Evolutionary conservation across 805 yeast species (phyloP).

Genomic region (Candida ortonii): DNA sequence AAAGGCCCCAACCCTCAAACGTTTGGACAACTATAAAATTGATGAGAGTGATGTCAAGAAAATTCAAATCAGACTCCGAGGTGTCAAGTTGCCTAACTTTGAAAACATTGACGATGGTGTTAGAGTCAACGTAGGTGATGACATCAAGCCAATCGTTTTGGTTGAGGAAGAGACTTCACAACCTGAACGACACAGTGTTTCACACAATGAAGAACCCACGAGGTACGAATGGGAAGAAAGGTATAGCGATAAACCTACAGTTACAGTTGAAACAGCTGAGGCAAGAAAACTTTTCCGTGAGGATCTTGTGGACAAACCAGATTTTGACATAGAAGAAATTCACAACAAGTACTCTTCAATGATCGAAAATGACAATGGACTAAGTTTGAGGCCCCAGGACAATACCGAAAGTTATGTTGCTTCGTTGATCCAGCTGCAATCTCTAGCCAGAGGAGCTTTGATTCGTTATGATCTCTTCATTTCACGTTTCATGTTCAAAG

Average conservation of each 20-base stretch:
- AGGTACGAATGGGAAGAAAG: not conserved
- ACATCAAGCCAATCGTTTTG: conserved; percentile 21
- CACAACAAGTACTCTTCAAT: conserved; percentile 29
- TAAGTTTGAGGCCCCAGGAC: conserved; percentile 9
- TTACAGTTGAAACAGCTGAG: conserved; percentile 17
- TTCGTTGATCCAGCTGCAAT: conserved; percentile 48
- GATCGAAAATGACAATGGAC: conserved; percentile 23
- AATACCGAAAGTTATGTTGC: conserved; percentile 6
- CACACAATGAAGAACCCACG: no score
- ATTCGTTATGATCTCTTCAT: conserved; percentile 64
- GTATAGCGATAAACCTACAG: no score
- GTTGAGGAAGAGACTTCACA: no score
- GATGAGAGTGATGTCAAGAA: conserved; percentile 63
- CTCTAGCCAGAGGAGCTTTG: conserved; percentile 66
- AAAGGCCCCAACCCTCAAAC: conserved; percentile 57
- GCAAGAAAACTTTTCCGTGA: conserved; percentile 26
- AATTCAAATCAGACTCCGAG: conserved; percentile 68
- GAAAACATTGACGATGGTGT: conserved; percentile 38
- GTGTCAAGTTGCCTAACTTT: conserved; percentile 76
- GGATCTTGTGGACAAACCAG: conserved; percentile 11
- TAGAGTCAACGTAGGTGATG: conserved; percentile 31
- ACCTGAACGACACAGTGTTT: no score
- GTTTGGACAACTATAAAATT: conserved; percentile 60
- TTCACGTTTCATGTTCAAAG: conserved; percentile 55
- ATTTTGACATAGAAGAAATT: conserved; percentile 27